Base-by-base conservation (phyloP, 768 basidiomycete species). In the Leccinellum luteum region DNA sequence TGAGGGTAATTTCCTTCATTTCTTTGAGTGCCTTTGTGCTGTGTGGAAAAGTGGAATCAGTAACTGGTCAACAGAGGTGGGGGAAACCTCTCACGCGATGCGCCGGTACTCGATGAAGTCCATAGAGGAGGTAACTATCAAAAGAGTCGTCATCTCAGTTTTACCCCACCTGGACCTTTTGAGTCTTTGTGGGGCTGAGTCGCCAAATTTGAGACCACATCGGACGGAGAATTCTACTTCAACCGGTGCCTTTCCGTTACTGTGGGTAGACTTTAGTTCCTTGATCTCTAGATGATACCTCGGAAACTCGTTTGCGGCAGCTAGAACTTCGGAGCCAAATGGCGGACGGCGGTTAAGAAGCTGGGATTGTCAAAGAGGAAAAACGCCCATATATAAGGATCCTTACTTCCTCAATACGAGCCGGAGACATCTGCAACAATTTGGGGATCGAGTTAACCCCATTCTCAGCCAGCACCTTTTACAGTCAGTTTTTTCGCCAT, bases 61-160 rank as follows among this genome's bases (percentile, higher is more conserved):
- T 13, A 19, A 1, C 28, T 41, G 32, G 25, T 53, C 7, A 35
- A n/a, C 14, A 31, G 25, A 25, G 43, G 61, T n/a, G 7, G 38
- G 8, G 4, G 35, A 31, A 60, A n/a, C 4, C 10, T 65, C 79
- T 62, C 63, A 93, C 93, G 81, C 77, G 45, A 90, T 89, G 21
- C 89, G 82, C 30, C 92, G 85, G 67, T 89, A 94, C 66, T 93
- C 90, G 56, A 96, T 71, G 52, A 87, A 84, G 23, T 81, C 79
- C 64, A 84, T 72, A 67, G 93, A 92, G 1, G 90, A 92, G 0
- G 87, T 90, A 38, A 90, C 48, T 4, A 87, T 86, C 44, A 93
- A 71, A n/a, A 94, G 76, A 28, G 81, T 77, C 1, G 92, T 90
- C 79, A 84, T 86, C 59, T 86, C 83, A 7, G 73, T 69, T 48